A percentile compares a stretch with the other conserved stretches of the same genome.
phyloP scores from a whole-genome alignment of 306 rosid genomes.

The Hippophae tibetana region DNA sequence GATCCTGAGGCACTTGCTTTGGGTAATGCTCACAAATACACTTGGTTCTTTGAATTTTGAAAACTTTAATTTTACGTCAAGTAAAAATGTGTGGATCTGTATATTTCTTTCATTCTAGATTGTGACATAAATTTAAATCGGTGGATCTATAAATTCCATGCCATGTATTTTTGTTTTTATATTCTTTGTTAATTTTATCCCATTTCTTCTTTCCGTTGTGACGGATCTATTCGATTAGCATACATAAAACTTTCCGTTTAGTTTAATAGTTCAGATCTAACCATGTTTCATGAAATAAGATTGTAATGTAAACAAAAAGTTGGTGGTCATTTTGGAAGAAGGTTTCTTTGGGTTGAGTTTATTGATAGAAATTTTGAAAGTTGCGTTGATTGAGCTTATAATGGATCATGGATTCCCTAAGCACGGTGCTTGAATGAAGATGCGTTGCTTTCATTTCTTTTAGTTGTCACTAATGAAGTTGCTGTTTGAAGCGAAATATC shows the following conservation, averaged over 20 bases:
- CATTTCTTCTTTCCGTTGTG: background rate
- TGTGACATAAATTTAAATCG: conserved; percentile 11
- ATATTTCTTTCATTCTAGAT: conserved; percentile 10
- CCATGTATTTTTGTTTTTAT: background rate
- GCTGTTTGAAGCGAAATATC: too few species aligned
- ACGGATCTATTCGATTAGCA: background rate
- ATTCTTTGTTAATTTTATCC: background rate
- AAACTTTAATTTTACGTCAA: conserved; percentile 5
- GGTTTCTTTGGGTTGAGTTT: too few species aligned
- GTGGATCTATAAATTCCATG: conserved; percentile 27
- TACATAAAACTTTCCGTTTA: background rate
- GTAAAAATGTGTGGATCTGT: conserved; percentile 23
- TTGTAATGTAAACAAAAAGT: too few species aligned
- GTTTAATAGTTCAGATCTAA: too few species aligned
- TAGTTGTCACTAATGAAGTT: too few species aligned
- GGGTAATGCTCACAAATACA: conserved; percentile 19
- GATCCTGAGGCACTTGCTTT: conserved; percentile 4
- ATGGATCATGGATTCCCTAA: too few species aligned
- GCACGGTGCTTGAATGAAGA: too few species aligned
- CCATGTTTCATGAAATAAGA: too few species aligned
- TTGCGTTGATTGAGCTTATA: too few species aligned
- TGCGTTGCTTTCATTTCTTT: too few species aligned
- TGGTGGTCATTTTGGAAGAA: too few species aligned
- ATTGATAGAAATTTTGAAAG: too few species aligned
- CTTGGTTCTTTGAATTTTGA: background rate